A percentile compares a stretch with the other conserved stretches of the same genome.
These are phyloP conservation scores for Metschnikowia baotianmanensis DNA, from an alignment of 805 yeast genomes.

Conservation along the genomic window DNA sequence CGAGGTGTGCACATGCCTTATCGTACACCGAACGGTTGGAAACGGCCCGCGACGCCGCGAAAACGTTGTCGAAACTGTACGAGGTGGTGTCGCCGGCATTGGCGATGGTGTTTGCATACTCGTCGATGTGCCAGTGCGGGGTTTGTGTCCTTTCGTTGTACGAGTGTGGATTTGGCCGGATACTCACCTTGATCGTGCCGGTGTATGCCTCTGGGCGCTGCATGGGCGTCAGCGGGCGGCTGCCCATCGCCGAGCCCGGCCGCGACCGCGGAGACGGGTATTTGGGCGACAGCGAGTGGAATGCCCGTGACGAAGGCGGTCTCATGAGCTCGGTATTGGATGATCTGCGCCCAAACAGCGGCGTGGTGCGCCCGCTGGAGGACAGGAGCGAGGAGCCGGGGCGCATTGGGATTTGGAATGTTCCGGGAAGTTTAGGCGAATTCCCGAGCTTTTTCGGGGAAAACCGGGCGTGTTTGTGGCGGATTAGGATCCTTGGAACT, in stretches of 20 bases:
- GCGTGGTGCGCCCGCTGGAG: slow-evolving; percentile 19
- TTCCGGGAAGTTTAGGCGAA: too few relatives aligned
- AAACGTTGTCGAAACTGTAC: slow-evolving; percentile 78
- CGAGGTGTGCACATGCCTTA: slow-evolving; percentile 49
- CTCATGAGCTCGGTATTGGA: slow-evolving; percentile 25
- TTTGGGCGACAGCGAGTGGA: slow-evolving; percentile 33
- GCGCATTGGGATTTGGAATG: slow-evolving; percentile 12
- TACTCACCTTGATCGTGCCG: slow-evolving; percentile 73
- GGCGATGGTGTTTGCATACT: slow-evolving; percentile 37
- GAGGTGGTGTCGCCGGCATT: slow-evolving; percentile 54
- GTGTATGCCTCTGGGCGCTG: slow-evolving; percentile 46
- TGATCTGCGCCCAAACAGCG: slow-evolving; percentile 10
- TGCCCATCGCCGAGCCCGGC: slow-evolving; percentile 37
- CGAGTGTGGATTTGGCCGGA: slow-evolving; percentile 67
- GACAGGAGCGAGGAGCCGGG: slow-evolving; percentile 17
- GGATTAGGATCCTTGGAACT: background rate
- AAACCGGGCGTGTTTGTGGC: background rate
- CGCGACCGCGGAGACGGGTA: slow-evolving; percentile 23
- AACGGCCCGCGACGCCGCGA: slow-evolving; percentile 44
- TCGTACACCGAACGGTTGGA: slow-evolving; percentile 62
- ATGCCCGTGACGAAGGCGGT: slow-evolving; percentile 30
- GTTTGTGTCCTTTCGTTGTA: background rate
- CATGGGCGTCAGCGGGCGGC: slow-evolving; percentile 40
- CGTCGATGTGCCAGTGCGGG: slow-evolving; percentile 48
- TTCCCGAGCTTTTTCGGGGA: too few relatives aligned